Base-by-base conservation (phyloP, 1,284 basidiomycete genomes). In the Gymnopus androsaceus region DNA sequence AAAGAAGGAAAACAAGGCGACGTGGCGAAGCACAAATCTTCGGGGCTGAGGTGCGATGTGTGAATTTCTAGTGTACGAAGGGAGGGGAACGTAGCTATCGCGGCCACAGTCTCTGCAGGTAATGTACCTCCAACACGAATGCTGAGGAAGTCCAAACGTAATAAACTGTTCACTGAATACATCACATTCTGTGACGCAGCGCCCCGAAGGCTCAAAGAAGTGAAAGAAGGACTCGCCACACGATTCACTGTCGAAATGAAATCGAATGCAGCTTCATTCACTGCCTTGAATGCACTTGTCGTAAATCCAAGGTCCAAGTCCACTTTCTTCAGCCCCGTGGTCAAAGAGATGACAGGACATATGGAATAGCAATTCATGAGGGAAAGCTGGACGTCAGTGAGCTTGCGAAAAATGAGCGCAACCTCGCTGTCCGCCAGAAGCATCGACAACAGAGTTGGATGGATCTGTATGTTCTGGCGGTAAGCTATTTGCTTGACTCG, bases 31-130 rank as follows among this genome's bases (percentile, higher is more conserved):
- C 61, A 59, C 38, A 78, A 63, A 15, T 68, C 66, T 17, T 73
- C 66, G 15, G 64, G 52, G 44, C 72, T 69, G 51, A 82, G 64
- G 62, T 73, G 73, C 25, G 73, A 71, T 3, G 78, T 76, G 58
- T 85, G 82, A 15, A 84, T 58, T 55, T 79, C 73, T 40, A 86
- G 71, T 46, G 79, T 68, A 38, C 63, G 60, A 47, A 85, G 73
- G 36, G 55, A 49, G 2, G 76, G 76, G 40, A 84, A 76, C 2
- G 61, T 56, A 9, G 75, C 70, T 44, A 84, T 65, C 2, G 75
- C 71, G 36, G 70, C 63, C 31, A 86, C 62, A 5, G 76, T 75
- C 19, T 70, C 67, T 27, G 65, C 64, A 19, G 70, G 70, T 54
- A 85, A 64, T 14, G 75, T 75, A 3, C 62, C 58, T 14, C 79